Percentiles rank a stretch among this genome's conserved stretches.
These are phyloP conservation scores for Friedmanniomyces endolithicus DNA, from an alignment of 495 filamentous ascomycete genomes.

Conservation along the genomic window DNA sequence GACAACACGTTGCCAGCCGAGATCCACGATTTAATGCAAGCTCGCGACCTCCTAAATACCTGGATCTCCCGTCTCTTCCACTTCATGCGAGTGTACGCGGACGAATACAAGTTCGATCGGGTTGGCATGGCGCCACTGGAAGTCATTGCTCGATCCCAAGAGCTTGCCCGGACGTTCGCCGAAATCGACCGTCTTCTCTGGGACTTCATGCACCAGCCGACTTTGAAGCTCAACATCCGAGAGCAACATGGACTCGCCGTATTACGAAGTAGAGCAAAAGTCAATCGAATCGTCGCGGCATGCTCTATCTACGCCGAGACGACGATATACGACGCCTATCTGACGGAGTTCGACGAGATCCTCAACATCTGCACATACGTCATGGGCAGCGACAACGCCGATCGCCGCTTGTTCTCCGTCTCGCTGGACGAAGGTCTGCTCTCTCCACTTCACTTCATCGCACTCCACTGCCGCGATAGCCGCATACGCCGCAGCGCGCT, in stretches of 20 bases:
- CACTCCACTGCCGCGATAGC: slow-evolving; percentile 4
- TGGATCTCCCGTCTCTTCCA: slow-evolving; percentile 3
- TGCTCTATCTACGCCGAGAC: slow-evolving; percentile 6
- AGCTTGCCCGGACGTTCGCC: not conserved
- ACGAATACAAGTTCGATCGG: slow-evolving; percentile 3
- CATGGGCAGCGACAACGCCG: slow-evolving; percentile 5
- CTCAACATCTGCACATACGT: slow-evolving; percentile 3
- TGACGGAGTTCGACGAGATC: slow-evolving; percentile 7
- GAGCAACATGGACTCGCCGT: slow-evolving; percentile 12
- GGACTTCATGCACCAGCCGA: slow-evolving; percentile 7
- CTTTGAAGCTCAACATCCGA: not conserved
- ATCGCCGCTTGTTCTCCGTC: slow-evolving; percentile 4
- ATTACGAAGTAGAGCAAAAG: slow-evolving; percentile 6
- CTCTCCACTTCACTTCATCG: slow-evolving; percentile 6
- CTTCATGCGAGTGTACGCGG: slow-evolving; percentile 7
- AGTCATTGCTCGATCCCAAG: not conserved
- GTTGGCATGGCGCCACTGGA: slow-evolving; percentile 4
- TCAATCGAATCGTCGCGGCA: slow-evolving; percentile 2
- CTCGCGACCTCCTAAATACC: slow-evolving; percentile 7
- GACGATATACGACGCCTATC: slow-evolving; percentile 9
- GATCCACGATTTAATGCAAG: slow-evolving; percentile 6
- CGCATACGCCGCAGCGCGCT: slow-evolving; percentile 8
- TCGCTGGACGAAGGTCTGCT: slow-evolving; percentile 14
- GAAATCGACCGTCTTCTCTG: slow-evolving; percentile 6
- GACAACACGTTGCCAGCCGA: slow-evolving; percentile 2